Base-by-base conservation (phyloP, 129 eudicot species). In the Lonicera japonica region DNA sequence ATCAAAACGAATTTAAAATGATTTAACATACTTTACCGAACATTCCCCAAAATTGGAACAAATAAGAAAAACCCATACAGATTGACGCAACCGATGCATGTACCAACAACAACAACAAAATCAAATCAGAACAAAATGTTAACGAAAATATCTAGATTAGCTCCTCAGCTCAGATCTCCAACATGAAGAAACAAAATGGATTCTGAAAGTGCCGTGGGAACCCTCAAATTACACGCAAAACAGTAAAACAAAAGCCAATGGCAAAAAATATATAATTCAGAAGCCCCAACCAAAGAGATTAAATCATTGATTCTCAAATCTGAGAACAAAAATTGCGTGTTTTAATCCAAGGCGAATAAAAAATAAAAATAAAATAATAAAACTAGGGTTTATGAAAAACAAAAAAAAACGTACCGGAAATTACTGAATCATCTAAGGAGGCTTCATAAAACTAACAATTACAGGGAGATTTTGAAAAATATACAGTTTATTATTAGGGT, bases 371-470 rank as follows among this genome's bases (percentile, higher is more conserved):
- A 50, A 12, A 50, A 11, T 14, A 50, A 46, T 5, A 23, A 53
- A 19, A 19, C 15, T 25, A 21, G 61, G 56, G 20, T 39, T 25
- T 4, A 8, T 45, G 45, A n/a, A n/a, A n/a, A n/a, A 22, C 39
- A 47, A 20, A 34, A 41, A 1, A 52, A 65, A 39, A 61, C 79
- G 7, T 76, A 79, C 86, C 69, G 52, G 72, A 73, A 63, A 61
- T 5, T 59, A 68, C 80, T 59, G 53, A 59, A 54, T 23, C 54
- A 68, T 38, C 78, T 65, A 86, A 74, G 81, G 84, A 66, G 86
- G 83, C 82, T 83, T 86, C 97, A 86, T 76, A 29, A 76, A 83
- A 78, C 65, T 58, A 68, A 43, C 79, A 74, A 63, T 50, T 14
- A 17, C 57, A 11, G 23, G 45, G 36, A 71, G 56, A 40, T 51